Base-by-base conservation (phyloP, 2,329 filamentous ascomycete species). In the Cryphonectria carpinicola region DNA sequence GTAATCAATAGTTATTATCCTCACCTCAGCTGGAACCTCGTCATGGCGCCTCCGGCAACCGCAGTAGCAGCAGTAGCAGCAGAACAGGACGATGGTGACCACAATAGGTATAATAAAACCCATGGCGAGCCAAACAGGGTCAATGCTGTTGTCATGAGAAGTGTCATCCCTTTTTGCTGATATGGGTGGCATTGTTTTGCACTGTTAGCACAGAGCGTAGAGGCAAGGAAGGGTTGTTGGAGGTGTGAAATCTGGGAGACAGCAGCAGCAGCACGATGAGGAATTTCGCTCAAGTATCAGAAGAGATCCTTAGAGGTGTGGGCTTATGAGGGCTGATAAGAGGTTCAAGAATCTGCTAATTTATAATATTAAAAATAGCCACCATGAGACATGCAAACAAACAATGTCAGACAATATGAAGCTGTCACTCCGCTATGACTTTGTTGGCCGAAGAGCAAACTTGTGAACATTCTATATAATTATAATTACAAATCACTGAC, bases 81-180 rank as follows among this genome's bases (percentile, higher is more conserved):
- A 72, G 28, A 70, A 52, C 19, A 72, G 28, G 35, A 62, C 25
- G 3, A 28, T 2, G 1, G 70, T 62, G 43, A 70, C 6, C 3
- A 65, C 1, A 8, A 72, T 19, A 6, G 70, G 70, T 1, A 72
- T 39, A 2, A 70, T 32, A 14, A 70, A 66, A 28, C 68, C 70
- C 22, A 70, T 68, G 8, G 68, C 8, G 60, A 72, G 35, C 70
- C 68, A 72, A 4, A n/a, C 52, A 6, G 70, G 65, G 11, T 70
- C 62, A 17, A 72, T 63, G 5, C 70, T 54, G 7, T 52, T 68
- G 35, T 43, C 32, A 7, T 65, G 61, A 22, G 68, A 67, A 17
- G 54, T 49, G 19, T 52, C 14, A 14, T 65, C 39, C 17, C 70
- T 71, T 56, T 49, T 52, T 13, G 63, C 11, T 64, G 37, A 17